Conservation (phyloP, 31 red algal species). For the Endocladia muricata region DNA sequence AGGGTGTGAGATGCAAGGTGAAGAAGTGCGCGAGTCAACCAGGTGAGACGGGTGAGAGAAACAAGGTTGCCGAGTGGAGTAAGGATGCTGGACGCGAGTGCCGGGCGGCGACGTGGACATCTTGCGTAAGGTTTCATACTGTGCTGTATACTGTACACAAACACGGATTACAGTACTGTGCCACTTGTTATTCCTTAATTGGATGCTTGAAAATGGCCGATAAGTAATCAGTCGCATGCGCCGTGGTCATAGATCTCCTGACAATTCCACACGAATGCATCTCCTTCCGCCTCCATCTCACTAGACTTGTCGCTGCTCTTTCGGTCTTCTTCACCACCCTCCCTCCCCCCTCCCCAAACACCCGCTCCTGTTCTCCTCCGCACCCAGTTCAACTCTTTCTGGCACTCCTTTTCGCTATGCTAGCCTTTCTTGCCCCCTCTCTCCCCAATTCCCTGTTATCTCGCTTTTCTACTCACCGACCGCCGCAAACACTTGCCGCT, state of each 20-base stretch:
- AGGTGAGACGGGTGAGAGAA: neutral
- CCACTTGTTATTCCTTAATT: neutral
- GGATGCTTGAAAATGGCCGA: neutral
- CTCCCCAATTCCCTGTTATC: neutral
- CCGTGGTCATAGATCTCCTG: neutral
- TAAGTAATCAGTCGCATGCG: neutral
- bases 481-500: neutral
- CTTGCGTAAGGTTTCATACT: neutral
- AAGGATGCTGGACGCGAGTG: neutral
- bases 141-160: neutral
- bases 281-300: neutral
- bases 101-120: neutral
- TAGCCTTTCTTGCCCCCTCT: neutral
- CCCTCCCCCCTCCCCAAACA: neutral
- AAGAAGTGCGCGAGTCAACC: neutral
- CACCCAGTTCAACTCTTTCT: neutral
- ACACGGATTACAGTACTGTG: neutral
- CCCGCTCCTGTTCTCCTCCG: neutral
- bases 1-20: neutral
- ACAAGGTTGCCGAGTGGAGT: neutral
- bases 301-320: neutral
- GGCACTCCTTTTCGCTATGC: neutral
- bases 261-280: neutral
- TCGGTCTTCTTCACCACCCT: neutral
- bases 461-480: neutral